Evolutionary conservation across 345 rosid genomes (phyloP).

Genomic region (Jatropha curcas): DNA sequence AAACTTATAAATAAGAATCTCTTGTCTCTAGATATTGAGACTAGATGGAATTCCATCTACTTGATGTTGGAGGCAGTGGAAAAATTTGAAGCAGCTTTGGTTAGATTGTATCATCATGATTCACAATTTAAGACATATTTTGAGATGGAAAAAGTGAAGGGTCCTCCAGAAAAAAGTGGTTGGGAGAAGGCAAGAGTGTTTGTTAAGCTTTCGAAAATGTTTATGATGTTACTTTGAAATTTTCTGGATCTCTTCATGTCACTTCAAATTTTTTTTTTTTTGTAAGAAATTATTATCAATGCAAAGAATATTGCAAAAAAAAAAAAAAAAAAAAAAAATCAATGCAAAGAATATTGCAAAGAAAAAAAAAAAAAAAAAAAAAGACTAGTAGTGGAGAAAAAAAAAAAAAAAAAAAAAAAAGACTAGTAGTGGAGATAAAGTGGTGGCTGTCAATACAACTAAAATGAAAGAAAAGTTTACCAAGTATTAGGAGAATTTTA

Average conservation of each 20-base stretch:
- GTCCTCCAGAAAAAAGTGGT: not conserved
- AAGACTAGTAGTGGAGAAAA: too few species aligned
- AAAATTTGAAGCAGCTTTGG: not conserved
- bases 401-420: too few species aligned
- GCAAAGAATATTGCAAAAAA: not conserved
- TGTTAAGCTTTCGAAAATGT: not conserved
- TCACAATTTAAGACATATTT: too few species aligned
- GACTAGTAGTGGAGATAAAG: not conserved
- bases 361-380: too few species aligned
- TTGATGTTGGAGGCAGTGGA: not conserved
- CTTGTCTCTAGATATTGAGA: not conserved
- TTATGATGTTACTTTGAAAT: not conserved
- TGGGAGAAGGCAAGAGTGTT: not conserved
- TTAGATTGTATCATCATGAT: not conserved
- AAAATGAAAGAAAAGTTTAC: not conserved
- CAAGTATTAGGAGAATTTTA: not conserved
- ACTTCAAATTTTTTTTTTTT: not conserved
- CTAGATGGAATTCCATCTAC: not conserved
- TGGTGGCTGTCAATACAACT: not conserved
- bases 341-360: too few species aligned
- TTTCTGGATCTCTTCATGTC: not conserved
- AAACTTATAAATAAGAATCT: too few species aligned
- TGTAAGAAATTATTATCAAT: too few species aligned
- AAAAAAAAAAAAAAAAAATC: too few species aligned
- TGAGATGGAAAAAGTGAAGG: not conserved